Percentiles rank a stretch among this genome's conserved stretches.
Evolutionary conservation across 2,329 filamentous ascomycete species (phyloP).

Genomic region (Aplosporella prunicola): DNA sequence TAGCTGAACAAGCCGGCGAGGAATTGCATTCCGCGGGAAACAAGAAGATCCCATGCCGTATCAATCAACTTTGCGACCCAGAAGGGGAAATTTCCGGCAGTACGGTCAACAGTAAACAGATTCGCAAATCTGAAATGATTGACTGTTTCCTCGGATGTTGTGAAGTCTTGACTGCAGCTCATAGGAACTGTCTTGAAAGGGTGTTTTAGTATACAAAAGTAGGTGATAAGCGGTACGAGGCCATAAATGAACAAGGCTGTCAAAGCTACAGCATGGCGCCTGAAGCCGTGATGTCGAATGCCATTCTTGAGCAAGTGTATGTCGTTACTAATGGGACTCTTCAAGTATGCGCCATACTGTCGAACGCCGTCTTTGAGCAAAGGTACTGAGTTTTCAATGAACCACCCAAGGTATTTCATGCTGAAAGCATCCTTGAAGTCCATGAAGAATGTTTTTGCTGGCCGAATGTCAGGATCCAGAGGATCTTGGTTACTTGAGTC

Average conservation of each 20-base stretch:
- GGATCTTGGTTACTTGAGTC: no score
- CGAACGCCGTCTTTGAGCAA: not conserved
- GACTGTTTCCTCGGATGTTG: not conserved
- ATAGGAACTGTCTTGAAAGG: conserved; percentile 2
- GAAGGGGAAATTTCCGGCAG: conserved; percentile 20
- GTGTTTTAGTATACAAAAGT: not conserved
- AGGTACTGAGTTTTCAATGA: no score
- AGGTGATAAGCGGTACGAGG: not conserved
- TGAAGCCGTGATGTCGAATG: not conserved
- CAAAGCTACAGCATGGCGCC: not conserved
- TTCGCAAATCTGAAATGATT: conserved; percentile 8
- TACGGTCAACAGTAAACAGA: conserved; percentile 22
- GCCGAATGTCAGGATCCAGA: no score
- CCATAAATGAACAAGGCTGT: not conserved
- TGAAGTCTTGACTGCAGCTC: not conserved
- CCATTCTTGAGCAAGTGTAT: not conserved
- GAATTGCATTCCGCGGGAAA: conserved; percentile 25
- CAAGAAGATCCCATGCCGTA: conserved; percentile 24
- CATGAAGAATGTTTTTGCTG: no score
- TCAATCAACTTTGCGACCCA: conserved; percentile 27
- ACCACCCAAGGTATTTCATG: no score
- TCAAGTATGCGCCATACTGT: no score
- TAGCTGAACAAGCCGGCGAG: conserved; percentile 23
- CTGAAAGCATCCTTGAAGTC: no score
- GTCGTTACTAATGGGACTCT: no score